Base-by-base conservation (phyloP, 1,284 basidiomycete genomes). In the Crepidotus sp. region DNA sequence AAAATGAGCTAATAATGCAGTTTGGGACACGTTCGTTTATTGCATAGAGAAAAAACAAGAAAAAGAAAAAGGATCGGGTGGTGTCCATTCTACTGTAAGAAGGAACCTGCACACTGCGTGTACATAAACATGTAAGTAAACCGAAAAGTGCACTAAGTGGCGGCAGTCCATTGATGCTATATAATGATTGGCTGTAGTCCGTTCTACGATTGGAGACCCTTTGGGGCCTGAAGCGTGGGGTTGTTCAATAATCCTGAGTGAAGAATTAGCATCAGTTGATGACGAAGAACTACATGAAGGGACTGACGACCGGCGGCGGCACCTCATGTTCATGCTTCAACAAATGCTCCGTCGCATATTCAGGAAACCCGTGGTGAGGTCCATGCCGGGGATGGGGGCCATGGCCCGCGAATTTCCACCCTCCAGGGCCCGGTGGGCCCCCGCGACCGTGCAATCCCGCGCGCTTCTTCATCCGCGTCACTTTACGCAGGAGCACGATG, bases 401-500 rank as follows among this genome's bases (percentile, higher is more conserved):
- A 3, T 27, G 30, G 7, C 30, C 30, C 8, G 21, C 9, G 19
- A 32, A 32, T n/a, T 22, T 32, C 30, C 36, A 33, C 15, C 27
- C n/a, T 4, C 34, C n/a, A n/a, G n/a, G n/a, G n/a, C n/a, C n/a
- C n/a, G n/a, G n/a, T n/a, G n/a, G n/a, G n/a, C n/a, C n/a, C n/a
- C n/a, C 34, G 13, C 29, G 35, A 10, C 27, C 27, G 9, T 29
- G 34, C 19, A 21, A 18, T 6, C 21, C 21, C 15, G 10, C 30
- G 7, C 14, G 22, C 33, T 29, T 40, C 45, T 30, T 36, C 38
- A 40, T 11, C 25, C 44, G 38, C 15, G 19, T 10, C 17, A 46
- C 38, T 15, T 35, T 46, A 27, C 34, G 38, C 22, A 40, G 17
- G 22, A 46, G 39, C 6, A 46, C 11, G 34, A 46, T 4, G 7